A percentile compares a stretch with the other conserved stretches of the same genome.
phyloP scores from a whole-genome alignment of 805 yeast species.

The Metschnikowia lochheadii region DNA sequence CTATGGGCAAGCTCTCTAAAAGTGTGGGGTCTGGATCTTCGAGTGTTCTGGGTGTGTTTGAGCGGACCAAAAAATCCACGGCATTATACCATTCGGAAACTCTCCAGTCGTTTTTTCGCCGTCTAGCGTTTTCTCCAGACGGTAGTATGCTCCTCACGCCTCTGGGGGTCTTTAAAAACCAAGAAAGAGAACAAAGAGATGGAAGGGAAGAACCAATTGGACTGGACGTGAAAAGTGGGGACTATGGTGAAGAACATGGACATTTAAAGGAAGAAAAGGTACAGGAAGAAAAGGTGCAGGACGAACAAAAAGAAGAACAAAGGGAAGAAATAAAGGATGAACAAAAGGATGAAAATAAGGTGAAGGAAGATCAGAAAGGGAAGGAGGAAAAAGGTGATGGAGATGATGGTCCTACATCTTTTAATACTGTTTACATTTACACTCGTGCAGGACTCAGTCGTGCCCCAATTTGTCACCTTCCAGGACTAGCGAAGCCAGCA shows the following conservation, averaged over 20 bases:
- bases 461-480: slow-evolving; percentile 74
- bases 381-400: not conserved
- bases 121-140: slow-evolving; percentile 85
- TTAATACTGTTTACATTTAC: slow-evolving; percentile 76
- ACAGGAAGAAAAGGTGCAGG: too few species aligned
- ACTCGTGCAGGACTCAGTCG: slow-evolving; percentile 63
- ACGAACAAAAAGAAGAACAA: too few species aligned
- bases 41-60: not conserved
- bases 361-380: too few species aligned
- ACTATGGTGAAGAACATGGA: slow-evolving; percentile 1
- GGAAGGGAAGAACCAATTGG: not conserved
- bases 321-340: too few species aligned
- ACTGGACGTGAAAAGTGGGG: too few species aligned
- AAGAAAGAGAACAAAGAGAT: slow-evolving; percentile 12
- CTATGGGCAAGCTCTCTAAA: slow-evolving; percentile 19
- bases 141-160: slow-evolving; percentile 74
- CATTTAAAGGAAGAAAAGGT: too few species aligned
- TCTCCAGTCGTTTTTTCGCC: slow-evolving; percentile 82
- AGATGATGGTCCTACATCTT: slow-evolving; percentile 7
- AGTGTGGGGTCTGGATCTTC: not conserved
- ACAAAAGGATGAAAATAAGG: too few species aligned
- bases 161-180: slow-evolving; percentile 56
- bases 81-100: slow-evolving; percentile 77
- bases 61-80: not conserved
- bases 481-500: slow-evolving; percentile 80